Evolutionary conservation across 2,329 filamentous ascomycete species (phyloP).

Genomic region (Thielaviopsis punctulata): DNA sequence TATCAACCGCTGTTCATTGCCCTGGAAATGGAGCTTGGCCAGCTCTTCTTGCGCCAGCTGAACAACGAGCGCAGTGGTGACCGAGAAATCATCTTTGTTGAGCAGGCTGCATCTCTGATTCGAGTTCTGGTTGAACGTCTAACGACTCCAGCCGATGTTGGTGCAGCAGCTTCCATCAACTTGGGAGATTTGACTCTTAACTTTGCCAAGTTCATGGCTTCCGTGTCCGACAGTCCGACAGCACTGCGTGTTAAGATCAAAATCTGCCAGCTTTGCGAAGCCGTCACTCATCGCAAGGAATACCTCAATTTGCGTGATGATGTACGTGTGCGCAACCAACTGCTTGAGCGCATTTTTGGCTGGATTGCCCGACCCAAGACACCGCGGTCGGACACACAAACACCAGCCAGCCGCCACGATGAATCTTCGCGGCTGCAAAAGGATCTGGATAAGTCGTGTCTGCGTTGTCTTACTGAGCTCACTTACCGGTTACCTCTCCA

Average conservation of each 20-base stretch:
- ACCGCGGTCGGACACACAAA: constrained; percentile 27
- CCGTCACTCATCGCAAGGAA: constrained; percentile 48
- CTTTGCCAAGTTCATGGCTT: constrained; percentile 49
- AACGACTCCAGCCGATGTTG: constrained; percentile 44
- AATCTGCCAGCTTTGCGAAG: constrained; percentile 49
- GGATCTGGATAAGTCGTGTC: constrained; percentile 48
- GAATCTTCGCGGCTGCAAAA: constrained; percentile 41
- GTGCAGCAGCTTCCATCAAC: constrained; percentile 44
- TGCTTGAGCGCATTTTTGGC: constrained; percentile 49
- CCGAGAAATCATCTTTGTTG: constrained; percentile 46
- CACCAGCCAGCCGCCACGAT: constrained; percentile 31
- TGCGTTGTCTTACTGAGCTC: constrained; percentile 46
- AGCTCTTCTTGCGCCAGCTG: constrained; percentile 38
- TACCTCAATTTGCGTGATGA: constrained; percentile 52
- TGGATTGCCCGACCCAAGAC: constrained; percentile 49
- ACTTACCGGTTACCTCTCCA: constrained; percentile 51
- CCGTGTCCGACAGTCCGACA: constrained; percentile 35
- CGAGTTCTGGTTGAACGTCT: constrained; percentile 46
- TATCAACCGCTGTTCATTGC: constrained; percentile 47
- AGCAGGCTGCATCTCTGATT: constrained; percentile 47
- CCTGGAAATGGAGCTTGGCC: constrained; percentile 46
- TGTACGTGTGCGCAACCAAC: constrained; percentile 49
- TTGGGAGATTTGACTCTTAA: constrained; percentile 46
- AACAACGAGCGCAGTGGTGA: constrained; percentile 31
- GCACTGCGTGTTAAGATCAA: constrained; percentile 50